These are phyloP conservation scores for Coemansia sp. DNA, from an alignment of 192 early-diverging fungal species.

Conservation along the genomic window DNA sequence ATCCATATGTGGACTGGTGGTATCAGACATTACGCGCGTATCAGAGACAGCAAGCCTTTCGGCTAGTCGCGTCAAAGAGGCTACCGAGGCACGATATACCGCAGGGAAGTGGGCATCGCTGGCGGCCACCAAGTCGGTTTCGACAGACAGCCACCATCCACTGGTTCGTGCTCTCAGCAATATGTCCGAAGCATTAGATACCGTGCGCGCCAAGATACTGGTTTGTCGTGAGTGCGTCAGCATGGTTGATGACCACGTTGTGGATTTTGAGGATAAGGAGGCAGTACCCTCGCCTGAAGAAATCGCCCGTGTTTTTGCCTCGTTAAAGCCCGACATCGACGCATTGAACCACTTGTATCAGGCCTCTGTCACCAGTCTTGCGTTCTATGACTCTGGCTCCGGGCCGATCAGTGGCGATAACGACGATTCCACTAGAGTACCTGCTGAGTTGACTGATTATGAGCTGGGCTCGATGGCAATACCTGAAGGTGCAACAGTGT, in stretches of 20 bases:
- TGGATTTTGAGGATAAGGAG: background rate
- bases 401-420: background rate
- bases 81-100: conserved; percentile 24
- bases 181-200: conserved; percentile 21
- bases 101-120: conserved; percentile 28
- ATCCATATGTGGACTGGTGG: background rate
- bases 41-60: background rate
- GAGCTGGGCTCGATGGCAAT: background rate
- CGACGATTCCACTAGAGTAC: background rate
- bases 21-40: background rate
- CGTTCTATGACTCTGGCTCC: conserved; percentile 1
- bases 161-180: conserved; percentile 14
- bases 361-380: conserved; percentile 16
- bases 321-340: conserved; percentile 46
- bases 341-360: conserved; percentile 31
- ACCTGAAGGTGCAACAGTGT: conserved; percentile 18
- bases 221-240: conserved; percentile 24
- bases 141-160: background rate
- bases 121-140: background rate
- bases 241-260: background rate
- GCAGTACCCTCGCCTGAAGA: conserved; percentile 6
- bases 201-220: conserved; percentile 26
- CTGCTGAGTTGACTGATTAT: background rate
- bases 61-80: background rate
- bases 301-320: conserved; percentile 36